Conservation (phyloP, 768 basidiomycete genomes). For the Butyriboletus loyo region DNA sequence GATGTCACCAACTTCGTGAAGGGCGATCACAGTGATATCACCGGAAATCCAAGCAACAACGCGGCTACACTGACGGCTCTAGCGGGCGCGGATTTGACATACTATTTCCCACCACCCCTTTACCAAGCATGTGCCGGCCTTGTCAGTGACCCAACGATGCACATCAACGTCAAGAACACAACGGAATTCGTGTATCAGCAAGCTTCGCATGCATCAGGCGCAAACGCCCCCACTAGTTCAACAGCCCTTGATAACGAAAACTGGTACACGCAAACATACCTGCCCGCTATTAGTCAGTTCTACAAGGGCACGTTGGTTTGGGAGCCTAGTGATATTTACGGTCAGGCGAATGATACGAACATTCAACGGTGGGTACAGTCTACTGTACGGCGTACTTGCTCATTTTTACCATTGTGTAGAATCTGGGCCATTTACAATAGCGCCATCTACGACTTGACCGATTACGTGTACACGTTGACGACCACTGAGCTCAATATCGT, state of each 20-base stretch:
- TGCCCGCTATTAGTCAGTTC: conserved; percentile 53
- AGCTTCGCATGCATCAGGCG: conserved; percentile 60
- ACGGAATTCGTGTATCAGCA: conserved; percentile 36
- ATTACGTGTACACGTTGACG: conserved; percentile 62
- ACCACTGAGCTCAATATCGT: conserved; percentile 40
- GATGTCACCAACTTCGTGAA: conserved; percentile 58
- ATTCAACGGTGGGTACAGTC: conserved; percentile 27
- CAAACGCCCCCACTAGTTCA: conserved; percentile 34
- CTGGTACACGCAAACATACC: conserved; percentile 59
- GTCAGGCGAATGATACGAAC: conserved; percentile 36
- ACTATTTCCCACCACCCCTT: conserved; percentile 63
- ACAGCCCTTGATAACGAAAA: conserved; percentile 36
- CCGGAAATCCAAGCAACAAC: conserved; percentile 48
- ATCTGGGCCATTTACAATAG: conserved; percentile 60
- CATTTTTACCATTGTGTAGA: conserved; percentile 26
- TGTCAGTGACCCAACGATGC: conserved; percentile 43
- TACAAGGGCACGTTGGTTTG: conserved; percentile 62
- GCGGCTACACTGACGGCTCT: conserved; percentile 46
- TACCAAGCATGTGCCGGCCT: conserved; percentile 56
- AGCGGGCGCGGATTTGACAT: conserved; percentile 60
- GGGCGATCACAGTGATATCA: conserved; percentile 61
- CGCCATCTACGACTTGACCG: conserved; percentile 59
- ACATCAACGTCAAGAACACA: conserved; percentile 46
- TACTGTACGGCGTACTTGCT: conserved; percentile 7
- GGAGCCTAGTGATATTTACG: conserved; percentile 36